Conservation (phyloP, 1,284 basidiomycete genomes). For the Ustilago esculenta region DNA sequence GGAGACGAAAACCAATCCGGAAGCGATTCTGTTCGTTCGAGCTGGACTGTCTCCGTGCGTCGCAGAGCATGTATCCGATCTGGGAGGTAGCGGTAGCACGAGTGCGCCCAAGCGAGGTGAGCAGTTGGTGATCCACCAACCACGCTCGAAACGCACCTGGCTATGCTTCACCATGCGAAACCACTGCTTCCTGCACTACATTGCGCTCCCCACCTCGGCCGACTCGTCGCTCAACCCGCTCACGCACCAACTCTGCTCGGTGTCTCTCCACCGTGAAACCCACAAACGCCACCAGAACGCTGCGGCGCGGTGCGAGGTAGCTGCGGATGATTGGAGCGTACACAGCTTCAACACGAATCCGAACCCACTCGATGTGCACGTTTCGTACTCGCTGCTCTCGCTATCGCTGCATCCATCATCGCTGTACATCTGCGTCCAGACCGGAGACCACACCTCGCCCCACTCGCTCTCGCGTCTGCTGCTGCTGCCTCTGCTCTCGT, state of each 20-base stretch:
- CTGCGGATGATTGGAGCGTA: conserved; percentile 29
- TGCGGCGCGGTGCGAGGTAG: no score
- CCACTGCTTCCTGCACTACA: conserved; percentile 56
- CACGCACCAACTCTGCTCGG: background rate
- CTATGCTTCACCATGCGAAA: conserved; percentile 54
- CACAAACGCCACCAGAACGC: background rate
- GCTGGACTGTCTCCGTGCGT: conserved; percentile 23
- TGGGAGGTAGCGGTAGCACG: background rate
- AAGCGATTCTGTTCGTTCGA: conserved; percentile 57
- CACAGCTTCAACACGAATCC: conserved; percentile 61
- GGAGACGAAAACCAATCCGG: conserved; percentile 54
- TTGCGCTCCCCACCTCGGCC: conserved; percentile 48
- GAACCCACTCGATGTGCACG: conserved; percentile 49
- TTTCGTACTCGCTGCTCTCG: conserved; percentile 59
- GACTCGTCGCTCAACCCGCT: conserved; percentile 4
- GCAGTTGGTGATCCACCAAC: conserved; percentile 23
- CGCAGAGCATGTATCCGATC: background rate
- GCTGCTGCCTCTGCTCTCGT: conserved; percentile 48
- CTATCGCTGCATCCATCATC: conserved; percentile 55
- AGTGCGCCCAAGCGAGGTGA: conserved; percentile 1
- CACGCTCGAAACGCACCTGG: conserved; percentile 38
- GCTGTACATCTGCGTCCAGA: conserved; percentile 54
- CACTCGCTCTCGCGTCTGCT: conserved; percentile 46
- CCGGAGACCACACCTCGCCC: conserved; percentile 52
- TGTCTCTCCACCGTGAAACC: background rate